Percentiles rank a stretch among this genome's conserved stretches.
Evolutionary conservation across 768 basidiomycete species (phyloP).

Genomic region (Cyathus striatus): DNA sequence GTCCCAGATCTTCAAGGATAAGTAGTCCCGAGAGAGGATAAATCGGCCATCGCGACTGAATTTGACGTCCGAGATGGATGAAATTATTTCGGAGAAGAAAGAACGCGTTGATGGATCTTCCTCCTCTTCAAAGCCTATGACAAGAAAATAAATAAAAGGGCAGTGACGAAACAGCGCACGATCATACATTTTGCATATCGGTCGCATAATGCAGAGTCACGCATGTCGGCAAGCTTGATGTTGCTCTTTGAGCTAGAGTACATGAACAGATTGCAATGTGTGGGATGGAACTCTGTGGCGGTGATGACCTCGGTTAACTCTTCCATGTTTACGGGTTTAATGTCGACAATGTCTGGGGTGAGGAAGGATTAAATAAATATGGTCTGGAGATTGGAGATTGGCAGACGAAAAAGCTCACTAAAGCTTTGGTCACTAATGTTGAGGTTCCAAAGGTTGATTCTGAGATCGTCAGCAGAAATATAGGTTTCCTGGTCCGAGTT

Average conservation of each 20-base stretch:
- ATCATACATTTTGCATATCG: constrained; percentile 89
- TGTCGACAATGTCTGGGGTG: constrained; percentile 91
- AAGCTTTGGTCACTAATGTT: constrained; percentile 99
- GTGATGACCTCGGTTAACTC: constrained; percentile 99
- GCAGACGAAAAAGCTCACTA: constrained; percentile 55
- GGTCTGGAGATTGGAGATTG: neutral
- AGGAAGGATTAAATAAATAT: constrained; percentile 8
- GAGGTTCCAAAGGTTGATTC: constrained; percentile 98
- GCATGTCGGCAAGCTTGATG: constrained; percentile 99
- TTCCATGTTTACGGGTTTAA: constrained; percentile 99
- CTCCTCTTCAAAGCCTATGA: constrained; percentile 93
- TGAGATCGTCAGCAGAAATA: constrained; percentile 97
- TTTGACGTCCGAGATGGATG: constrained; percentile 98
- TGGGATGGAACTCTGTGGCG: constrained; percentile 98
- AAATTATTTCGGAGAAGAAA: constrained; percentile 99
- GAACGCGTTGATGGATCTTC: constrained; percentile 96
- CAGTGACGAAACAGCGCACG: constrained; percentile 2
- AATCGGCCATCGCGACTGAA: constrained; percentile 97
- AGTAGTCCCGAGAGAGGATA: constrained; percentile 94
- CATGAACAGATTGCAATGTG: constrained; percentile 98
- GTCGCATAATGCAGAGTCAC: constrained; percentile 95
- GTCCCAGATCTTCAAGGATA: constrained; percentile 99
- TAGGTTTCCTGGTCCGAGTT: constrained; percentile 99
- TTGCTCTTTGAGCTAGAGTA: constrained; percentile 99
- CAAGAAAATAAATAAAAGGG: constrained; percentile 9